Base-by-base conservation (phyloP, 2,329 filamentous ascomycete genomes). In the Anthostomella pinea region DNA sequence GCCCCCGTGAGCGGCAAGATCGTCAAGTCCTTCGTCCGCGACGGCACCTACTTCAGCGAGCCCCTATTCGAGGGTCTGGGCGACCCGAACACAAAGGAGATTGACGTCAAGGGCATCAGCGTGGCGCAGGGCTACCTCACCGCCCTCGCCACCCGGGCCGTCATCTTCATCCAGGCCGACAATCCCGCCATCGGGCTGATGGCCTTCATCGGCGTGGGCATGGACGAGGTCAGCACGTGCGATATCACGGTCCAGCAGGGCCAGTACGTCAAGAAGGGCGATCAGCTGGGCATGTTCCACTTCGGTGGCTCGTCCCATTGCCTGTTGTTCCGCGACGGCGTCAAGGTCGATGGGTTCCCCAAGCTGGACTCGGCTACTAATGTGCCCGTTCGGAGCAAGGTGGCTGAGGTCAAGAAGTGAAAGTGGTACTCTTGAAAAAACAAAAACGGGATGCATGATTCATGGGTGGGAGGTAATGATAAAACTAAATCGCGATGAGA, bases 261-360 rank as follows among this genome's bases (percentile, higher is more conserved):
- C 0, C 72, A 87, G 55, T 69, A 72, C 34, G 54, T 89, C 11
- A 67, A 68, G 34, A 88, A 87, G 67, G 85, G 85, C 1, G 75
- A 87, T 4, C 66, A 87, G 64, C 68, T 81, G 24, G 85, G 85
- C 26, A 87, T 87, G 83, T 89, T 89, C 61, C 85, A 89, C 54
- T 88, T 83, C 56, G 85, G 85, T n/a, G 85, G 85, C 0, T 82
- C 75, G 6, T 79, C 78, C 2, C 79, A 86, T 54, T 85, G 81
- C 49, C 54, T 88, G 48, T 53, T 89, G 3, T 87, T 88, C 63
- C 62, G 75, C 17, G 69, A 73, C 45, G 72, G 66, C 0, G 74
- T 82, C 20, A 64, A 68, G 35, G 41, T 79, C 8, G 50, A 53
- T 1, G 41, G 35, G 1, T 58, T 57, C 38, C 54, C 54, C 2